phyloP scores from a whole-genome alignment of 768 basidiomycete genomes.

The Mycena latifolia region DNA sequence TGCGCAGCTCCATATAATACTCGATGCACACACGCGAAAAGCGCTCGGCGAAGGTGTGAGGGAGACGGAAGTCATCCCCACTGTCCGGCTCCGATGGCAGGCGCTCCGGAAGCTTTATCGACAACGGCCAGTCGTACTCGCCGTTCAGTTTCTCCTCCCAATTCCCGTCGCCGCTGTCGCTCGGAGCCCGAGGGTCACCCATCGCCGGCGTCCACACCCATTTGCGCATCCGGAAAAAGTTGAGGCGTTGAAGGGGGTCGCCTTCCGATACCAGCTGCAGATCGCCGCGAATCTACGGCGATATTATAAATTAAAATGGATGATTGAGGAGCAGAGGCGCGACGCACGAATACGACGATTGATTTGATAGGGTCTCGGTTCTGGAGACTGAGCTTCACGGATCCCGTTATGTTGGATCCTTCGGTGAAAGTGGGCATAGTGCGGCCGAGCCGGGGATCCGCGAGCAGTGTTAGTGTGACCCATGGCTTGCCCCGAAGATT shows the following conservation, averaged over 20 bases:
- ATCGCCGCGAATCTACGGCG: conserved; percentile 24
- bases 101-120: conserved; percentile 15
- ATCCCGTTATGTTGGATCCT: conserved; percentile 20
- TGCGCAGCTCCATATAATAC: conserved; percentile 24
- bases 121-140: conserved; percentile 28
- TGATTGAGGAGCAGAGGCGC: too few relatives aligned
- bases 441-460: conserved; percentile 19
- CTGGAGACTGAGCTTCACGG: conserved; percentile 19
- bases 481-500: conserved; percentile 19
- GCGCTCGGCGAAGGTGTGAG: conserved; percentile 24
- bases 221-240: conserved; percentile 10
- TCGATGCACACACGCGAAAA: conserved; percentile 7
- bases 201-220: conserved; percentile 14
- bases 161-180: not conserved
- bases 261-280: conserved; percentile 18
- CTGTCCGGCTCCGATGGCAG: not conserved
- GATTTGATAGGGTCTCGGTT: conserved; percentile 17
- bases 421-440: conserved; percentile 19
- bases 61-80: conserved; percentile 22
- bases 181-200: conserved; percentile 25
- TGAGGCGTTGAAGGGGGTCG: conserved; percentile 12
- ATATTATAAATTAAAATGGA: too few relatives aligned
- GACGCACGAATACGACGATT: conserved; percentile 16
- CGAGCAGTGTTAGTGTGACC: conserved; percentile 23
- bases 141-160: conserved; percentile 27